A percentile compares a stretch with the other conserved stretches of the same genome.
Conservation (phyloP, 1,139 yeast genomes). For the Geotrichum armillariae region DNA sequence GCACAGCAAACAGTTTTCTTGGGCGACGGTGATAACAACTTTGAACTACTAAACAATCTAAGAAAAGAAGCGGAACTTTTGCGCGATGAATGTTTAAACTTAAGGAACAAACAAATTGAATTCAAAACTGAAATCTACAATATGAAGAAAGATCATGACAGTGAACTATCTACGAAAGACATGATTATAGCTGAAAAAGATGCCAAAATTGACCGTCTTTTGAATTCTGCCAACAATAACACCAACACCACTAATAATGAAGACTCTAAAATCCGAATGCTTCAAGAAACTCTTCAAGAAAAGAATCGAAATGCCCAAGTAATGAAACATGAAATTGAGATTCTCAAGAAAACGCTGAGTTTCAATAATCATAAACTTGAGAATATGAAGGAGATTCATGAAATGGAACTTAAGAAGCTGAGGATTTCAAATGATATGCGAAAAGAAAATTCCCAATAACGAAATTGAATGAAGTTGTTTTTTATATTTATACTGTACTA, state of each 20-base stretch:
- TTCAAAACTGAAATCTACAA: constrained; percentile 9
- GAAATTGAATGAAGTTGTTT: neutral
- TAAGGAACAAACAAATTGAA: constrained; percentile 5
- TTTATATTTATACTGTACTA: neutral
- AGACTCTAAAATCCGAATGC: neutral
- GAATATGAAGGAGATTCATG: constrained; percentile 5
- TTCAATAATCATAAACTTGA: constrained; percentile 9
- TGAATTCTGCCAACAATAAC: neutral
- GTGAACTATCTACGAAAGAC: constrained; percentile 2
- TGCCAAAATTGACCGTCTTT: constrained; percentile 6
- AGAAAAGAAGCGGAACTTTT: constrained; percentile 2
- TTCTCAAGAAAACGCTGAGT: constrained; percentile 4
- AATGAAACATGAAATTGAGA: constrained; percentile 5
- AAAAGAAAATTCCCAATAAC: neutral
- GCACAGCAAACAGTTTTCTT: constrained; percentile 4
- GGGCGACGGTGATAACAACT: constrained; percentile 1
- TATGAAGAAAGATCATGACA: constrained; percentile 5
- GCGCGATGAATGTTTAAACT: constrained; percentile 8
- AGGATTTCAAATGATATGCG: constrained; percentile 5
- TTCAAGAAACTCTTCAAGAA: constrained; percentile 8
- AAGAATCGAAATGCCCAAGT: neutral
- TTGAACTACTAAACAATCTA: neutral
- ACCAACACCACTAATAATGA: neutral
- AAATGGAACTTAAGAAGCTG: constrained; percentile 10
- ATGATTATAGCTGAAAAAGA: constrained; percentile 11